Conservation (phyloP, 257 asterid species). For the Salvia rosmarinus region DNA sequence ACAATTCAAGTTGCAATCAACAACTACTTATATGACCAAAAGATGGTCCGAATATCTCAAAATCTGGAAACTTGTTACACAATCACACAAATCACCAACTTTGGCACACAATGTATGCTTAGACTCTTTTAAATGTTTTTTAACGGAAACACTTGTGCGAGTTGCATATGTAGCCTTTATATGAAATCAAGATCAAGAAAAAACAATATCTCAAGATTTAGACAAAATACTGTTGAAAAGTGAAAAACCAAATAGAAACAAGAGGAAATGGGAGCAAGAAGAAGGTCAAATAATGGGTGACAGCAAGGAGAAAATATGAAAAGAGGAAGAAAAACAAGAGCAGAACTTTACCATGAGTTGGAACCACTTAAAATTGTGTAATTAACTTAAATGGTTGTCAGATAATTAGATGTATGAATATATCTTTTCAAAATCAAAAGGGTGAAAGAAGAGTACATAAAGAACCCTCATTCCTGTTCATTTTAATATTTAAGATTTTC, state of each 20-base stretch:
- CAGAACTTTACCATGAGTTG: not conserved
- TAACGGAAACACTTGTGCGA: not conserved
- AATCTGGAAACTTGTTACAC: slow-evolving; percentile 11
- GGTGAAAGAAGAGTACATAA: too few species aligned
- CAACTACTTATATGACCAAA: not conserved
- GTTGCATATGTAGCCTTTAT: not conserved
- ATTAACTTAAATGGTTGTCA: too few species aligned
- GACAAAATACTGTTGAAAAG: slow-evolving; percentile 6
- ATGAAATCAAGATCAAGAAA: not conserved
- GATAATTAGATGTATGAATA: too few species aligned
- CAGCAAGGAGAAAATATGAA: not conserved
- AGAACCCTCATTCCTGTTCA: too few species aligned
- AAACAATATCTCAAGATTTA: not conserved
- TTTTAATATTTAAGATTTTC: too few species aligned
- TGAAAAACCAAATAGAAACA: not conserved
- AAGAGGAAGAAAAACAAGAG: not conserved
- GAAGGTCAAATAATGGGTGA: not conserved
- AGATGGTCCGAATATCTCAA: not conserved
- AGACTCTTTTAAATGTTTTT: too few species aligned
- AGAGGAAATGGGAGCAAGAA: not conserved
- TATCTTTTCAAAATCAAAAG: too few species aligned
- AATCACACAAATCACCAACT: not conserved
- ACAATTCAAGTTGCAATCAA: not conserved
- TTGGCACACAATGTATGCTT: not conserved
- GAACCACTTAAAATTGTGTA: too few species aligned